A percentile compares a stretch with the other conserved stretches of the same genome.
These are phyloP conservation scores for Coemansia sp. DNA, from an alignment of 192 early-diverging fungal species.

Conservation along the genomic window DNA sequence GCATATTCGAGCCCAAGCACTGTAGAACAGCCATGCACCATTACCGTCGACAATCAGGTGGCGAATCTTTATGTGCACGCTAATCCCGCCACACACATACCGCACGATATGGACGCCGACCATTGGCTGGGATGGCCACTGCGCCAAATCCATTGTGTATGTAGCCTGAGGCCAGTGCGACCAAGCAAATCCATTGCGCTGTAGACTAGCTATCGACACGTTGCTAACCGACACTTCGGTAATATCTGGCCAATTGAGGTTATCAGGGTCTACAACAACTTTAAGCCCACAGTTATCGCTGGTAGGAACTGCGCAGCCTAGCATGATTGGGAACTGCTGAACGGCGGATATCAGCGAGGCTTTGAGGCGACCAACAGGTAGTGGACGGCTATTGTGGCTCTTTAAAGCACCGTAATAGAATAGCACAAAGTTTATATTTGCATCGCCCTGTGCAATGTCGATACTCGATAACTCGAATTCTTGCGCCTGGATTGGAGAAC, in stretches of 20 bases:
- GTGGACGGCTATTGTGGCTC: conserved; percentile 3
- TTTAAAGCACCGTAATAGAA: conserved; percentile 18
- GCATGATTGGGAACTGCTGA: conserved; percentile 29
- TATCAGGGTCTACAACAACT: conserved; percentile 23
- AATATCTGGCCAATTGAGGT: conserved; percentile 41
- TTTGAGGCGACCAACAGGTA: conserved; percentile 7
- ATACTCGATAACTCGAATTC: conserved; percentile 33
- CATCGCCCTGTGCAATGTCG: conserved; percentile 38
- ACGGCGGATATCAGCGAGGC: conserved; percentile 21
- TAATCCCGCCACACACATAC: conserved; percentile 39
- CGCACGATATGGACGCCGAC: conserved; percentile 35
- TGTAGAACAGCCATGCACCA: conserved; percentile 35
- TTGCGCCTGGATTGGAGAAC: conserved; percentile 10
- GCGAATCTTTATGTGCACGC: conserved; percentile 41
- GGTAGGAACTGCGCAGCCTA: conserved; percentile 12
- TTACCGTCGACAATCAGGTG: conserved; percentile 40
- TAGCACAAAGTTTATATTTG: conserved; percentile 47
- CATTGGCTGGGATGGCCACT: conserved; percentile 18
- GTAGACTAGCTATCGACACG: conserved; percentile 1
- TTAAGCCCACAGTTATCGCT: not conserved
- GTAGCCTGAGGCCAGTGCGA: conserved; percentile 24
- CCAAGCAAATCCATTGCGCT: conserved; percentile 18
- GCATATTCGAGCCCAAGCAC: conserved; percentile 26
- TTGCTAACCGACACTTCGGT: conserved; percentile 15
- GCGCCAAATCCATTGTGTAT: conserved; percentile 8